Evolutionary conservation across 192 early-diverging fungal species (phyloP).

Genomic region (Podila minutissima): DNA sequence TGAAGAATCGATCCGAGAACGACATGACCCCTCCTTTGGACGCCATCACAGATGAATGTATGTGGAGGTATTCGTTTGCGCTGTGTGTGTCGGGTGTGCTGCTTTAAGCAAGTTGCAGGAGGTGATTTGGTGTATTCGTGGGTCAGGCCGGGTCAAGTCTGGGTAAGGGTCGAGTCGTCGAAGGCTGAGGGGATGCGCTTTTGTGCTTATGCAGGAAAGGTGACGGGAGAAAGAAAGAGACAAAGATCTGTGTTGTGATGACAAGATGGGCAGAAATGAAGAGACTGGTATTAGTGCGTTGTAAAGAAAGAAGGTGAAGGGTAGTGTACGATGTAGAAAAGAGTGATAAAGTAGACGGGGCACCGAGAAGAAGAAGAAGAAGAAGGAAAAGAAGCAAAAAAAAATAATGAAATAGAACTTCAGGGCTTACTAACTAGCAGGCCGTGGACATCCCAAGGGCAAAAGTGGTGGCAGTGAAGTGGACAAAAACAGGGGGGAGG

Average conservation of each 20-base stretch:
- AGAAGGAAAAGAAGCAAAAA: background rate
- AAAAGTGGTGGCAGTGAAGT: background rate
- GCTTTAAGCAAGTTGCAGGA: background rate
- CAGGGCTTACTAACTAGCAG: background rate
- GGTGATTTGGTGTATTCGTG: background rate
- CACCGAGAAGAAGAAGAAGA: background rate
- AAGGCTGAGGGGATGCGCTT: background rate
- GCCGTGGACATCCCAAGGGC: background rate
- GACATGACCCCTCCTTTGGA: conserved; percentile 24
- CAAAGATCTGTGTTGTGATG: background rate
- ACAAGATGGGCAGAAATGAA: background rate
- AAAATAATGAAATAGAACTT: background rate
- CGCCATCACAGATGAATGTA: conserved; percentile 1
- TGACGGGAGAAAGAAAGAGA: background rate
- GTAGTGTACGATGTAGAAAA: background rate
- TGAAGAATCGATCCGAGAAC: conserved; percentile 46
- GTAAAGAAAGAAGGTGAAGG: background rate
- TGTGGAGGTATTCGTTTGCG: background rate
- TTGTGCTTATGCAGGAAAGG: background rate
- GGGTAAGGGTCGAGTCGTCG: background rate
- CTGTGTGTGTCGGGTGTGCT: background rate
- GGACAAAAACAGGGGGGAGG: background rate
- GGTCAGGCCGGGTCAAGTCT: background rate
- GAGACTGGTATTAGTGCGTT: background rate
- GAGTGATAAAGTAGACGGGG: background rate